Evolutionary conservation across 1,284 basidiomycete species (phyloP), one percentile per base, ranked within the genome.

Genomic region (Trichosporon sp.): DNA sequence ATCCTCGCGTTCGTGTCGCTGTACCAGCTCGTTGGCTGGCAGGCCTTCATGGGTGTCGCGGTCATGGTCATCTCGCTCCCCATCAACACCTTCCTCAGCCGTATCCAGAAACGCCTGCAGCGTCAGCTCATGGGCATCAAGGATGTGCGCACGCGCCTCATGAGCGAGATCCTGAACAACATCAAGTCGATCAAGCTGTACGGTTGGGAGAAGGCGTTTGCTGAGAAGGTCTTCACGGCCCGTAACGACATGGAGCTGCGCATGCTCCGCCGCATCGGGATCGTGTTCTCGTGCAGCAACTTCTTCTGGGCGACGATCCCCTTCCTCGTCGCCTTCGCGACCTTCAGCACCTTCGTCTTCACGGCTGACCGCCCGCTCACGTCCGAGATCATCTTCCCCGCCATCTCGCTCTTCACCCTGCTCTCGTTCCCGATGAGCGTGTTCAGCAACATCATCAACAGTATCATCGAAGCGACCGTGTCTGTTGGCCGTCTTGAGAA

Each of bases 111-210:
- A 81, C 86, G 84, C 65, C 88, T 96, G 85, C 92, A 96, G 80
- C 89, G 92, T 74, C 78, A 89, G 76, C 93, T 97, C 81, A 98
- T 98, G 96, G 93, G 93, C 83, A 93, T 92, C 81, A 88, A 94
- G 74, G 88, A 88, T 75, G 78, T 80, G 46, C 81, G 87, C 61
- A 87, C 86, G 6, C 79, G 84, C 32, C 80, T 87, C 64, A 87
- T 88, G 87, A 86, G 83, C 75, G 84, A 85, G 79, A 86, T 96
- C 31, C 85, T 97, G 12, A 89, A 90, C 74, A 98, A 96, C 80
- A 97, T 98, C 80, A 92, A 93, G 81, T 94, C 85, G 40, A 87
- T 87, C 85, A 87, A 87, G 76, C 76, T 85, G 10, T 85, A 85
- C 76, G 86, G 85, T 5, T 87, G 86, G 96, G 96, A 98, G 84